Evolutionary conservation across 179 eudicot genomes (phyloP), one percentile per base, ranked within the genome.

Genomic region (Corrigiola litoralis): DNA sequence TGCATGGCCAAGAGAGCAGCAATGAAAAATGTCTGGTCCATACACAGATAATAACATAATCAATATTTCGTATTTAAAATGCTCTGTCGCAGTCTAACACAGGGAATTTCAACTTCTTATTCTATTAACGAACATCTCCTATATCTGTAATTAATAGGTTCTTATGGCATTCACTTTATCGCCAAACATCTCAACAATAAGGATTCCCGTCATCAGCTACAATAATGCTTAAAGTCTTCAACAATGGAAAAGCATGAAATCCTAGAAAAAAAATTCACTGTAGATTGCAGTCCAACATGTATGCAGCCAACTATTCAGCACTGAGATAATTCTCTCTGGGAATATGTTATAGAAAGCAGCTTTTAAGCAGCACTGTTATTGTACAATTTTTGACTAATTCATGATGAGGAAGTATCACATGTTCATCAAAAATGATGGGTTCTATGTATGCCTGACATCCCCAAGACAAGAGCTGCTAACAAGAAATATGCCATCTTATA

Each of bases 1-100:
- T 92, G 98, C 98, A 92, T 92, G 70, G 98, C 98, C 84, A 92
- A 79, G 65, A 92, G 90, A 58, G 96, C 98, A 62, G 98, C 98
- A 72, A 92, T 92, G 85, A 89, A 89, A 74, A 92, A 92, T 63
- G 98, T 92, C 98, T 92, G 90, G 53, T 31, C 16, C 66, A 38
- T 28, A 56, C 17, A 71, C 36, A 59, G 59, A 58, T 40, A 6
- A 50, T 28, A 29, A 64, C 23, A 48, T 23, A 38, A 51, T 74
- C 55, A 63, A 29, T n/a, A 46, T 41, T 51, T 58, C 13, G 33
- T 56, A 3, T 50, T 42, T 37, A 34, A 57, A 54, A 46, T 12
- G 17, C 5, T 28, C 24, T 16, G 46, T 11, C 13, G 64, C 61
- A 66, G 33, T 60, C 31, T 5, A 53, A 29, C 0, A 53, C 7